phyloP scores from a whole-genome alignment of 2,329 filamentous ascomycete species.

The Drechslerella dactyloides region DNA sequence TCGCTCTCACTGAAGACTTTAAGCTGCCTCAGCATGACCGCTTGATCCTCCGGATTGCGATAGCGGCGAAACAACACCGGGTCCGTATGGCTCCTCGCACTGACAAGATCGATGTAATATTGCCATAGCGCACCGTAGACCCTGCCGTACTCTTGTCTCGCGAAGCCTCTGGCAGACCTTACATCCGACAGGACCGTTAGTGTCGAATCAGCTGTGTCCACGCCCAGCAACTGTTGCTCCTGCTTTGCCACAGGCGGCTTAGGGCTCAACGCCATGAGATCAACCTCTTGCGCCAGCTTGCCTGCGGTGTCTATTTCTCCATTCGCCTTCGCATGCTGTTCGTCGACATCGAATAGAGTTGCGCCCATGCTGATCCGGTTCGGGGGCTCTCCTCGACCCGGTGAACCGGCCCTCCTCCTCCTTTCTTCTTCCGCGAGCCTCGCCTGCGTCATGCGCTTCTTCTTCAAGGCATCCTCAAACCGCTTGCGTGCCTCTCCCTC shows the following conservation, averaged over 20 bases:
- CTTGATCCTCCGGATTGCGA: constrained; percentile 85
- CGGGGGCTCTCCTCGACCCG: constrained; percentile 54
- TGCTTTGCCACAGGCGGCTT: constrained; percentile 51
- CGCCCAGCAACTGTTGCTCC: constrained; percentile 69
- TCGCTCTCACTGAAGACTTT: constrained; percentile 80
- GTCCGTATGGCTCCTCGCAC: constrained; percentile 75
- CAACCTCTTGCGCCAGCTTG: constrained; percentile 54
- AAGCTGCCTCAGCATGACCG: constrained; percentile 83
- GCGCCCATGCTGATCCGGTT: constrained; percentile 58
- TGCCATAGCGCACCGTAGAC: constrained; percentile 86
- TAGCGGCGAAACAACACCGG: constrained; percentile 86
- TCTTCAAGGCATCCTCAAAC: constrained; percentile 74
- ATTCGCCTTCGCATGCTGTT: constrained; percentile 55
- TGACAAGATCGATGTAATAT: constrained; percentile 82
- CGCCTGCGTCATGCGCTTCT: constrained; percentile 67
- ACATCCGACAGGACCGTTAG: constrained; percentile 68
- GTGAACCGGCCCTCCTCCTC: constrained; percentile 56
- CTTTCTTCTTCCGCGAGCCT: constrained; percentile 58
- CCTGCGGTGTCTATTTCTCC: constrained; percentile 58
- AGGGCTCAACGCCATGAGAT: constrained; percentile 37
- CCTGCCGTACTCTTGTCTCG: constrained; percentile 87
- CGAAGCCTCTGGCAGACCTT: constrained; percentile 80
- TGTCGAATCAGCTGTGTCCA: constrained; percentile 66
- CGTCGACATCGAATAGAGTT: constrained; percentile 75
- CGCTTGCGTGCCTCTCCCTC: constrained; percentile 81